These are phyloP conservation scores for Cyphellophora attinorum DNA, from an alignment of 2,329 filamentous ascomycete species.

Conservation along the genomic window DNA sequence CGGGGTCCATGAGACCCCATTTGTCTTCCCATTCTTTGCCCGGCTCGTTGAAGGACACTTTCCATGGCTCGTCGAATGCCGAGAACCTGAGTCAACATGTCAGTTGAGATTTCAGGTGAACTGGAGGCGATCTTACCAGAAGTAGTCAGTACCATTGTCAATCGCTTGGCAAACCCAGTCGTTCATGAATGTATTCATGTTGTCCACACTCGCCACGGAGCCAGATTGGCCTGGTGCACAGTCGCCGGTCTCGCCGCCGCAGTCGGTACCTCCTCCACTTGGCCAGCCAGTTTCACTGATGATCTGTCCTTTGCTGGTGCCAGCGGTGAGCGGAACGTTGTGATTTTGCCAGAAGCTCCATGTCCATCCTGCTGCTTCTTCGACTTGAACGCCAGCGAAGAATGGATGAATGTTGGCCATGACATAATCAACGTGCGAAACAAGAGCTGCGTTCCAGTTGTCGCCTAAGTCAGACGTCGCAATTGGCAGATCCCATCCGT, in stretches of 20 bases:
- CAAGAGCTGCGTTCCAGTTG: slow-evolving; percentile 68
- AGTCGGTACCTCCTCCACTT: slow-evolving; percentile 67
- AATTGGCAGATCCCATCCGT: slow-evolving; percentile 62
- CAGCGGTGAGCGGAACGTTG: slow-evolving; percentile 56
- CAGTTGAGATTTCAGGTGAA: slow-evolving; percentile 6
- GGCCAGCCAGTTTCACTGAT: slow-evolving; percentile 94
- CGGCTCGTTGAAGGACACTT: slow-evolving; percentile 59
- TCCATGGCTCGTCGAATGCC: slow-evolving; percentile 96
- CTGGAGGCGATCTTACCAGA: slow-evolving; percentile 54
- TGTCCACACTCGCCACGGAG: slow-evolving; percentile 65
- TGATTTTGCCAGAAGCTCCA: slow-evolving; percentile 68
- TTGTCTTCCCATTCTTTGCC: slow-evolving; percentile 83
- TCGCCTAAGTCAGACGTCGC: slow-evolving; percentile 84
- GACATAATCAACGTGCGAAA: slow-evolving; percentile 66
- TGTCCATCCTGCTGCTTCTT: slow-evolving; percentile 68
- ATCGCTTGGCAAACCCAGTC: slow-evolving; percentile 76
- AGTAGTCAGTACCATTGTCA: slow-evolving; percentile 78
- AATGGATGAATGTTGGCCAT: slow-evolving; percentile 98
- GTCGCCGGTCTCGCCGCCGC: slow-evolving; percentile 44
- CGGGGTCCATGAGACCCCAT: slow-evolving; percentile 83
- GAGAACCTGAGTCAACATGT: slow-evolving; percentile 56
- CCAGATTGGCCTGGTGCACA: slow-evolving; percentile 51
- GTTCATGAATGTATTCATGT: slow-evolving; percentile 79
- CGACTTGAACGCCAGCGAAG: slow-evolving; percentile 68
- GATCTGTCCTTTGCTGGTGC: slow-evolving; percentile 55